phyloP scores from a whole-genome alignment of 208 protist species.

The Acanthamoeba triangularis region DNA sequence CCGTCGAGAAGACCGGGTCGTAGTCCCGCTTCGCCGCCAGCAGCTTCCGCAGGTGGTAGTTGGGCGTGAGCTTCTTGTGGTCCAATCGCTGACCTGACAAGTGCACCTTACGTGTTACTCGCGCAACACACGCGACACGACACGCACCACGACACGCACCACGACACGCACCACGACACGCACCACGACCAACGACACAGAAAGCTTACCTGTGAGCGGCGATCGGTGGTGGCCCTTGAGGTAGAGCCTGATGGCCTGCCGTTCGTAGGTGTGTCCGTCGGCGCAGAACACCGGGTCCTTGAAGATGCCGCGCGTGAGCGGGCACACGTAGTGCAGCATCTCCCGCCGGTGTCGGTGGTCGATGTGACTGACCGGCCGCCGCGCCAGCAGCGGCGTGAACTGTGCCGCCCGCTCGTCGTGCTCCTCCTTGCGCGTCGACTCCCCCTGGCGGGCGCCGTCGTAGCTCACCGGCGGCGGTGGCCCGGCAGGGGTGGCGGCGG shows the following conservation, averaged over 20 bases:
- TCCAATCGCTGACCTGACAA: not conserved
- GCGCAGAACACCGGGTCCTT: conserved; percentile 7
- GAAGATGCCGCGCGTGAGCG: conserved; percentile 44
- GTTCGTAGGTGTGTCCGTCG: conserved; percentile 56
- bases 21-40: not conserved
- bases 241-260: conserved; percentile 20
- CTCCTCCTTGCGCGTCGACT: not conserved
- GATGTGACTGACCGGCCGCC: not conserved
- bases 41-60: conserved; percentile 46
- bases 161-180: too few relatives aligned
- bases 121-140: too few relatives aligned
- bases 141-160: too few relatives aligned
- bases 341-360: not conserved
- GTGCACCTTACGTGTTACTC: not conserved
- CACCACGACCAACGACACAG: too few relatives aligned
- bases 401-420: not conserved
- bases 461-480: too few relatives aligned
- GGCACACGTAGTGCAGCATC: conserved; percentile 46
- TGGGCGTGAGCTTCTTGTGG: not conserved
- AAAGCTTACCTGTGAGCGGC: not conserved
- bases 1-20: not conserved
- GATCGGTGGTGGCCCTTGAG: not conserved
- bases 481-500: too few relatives aligned
- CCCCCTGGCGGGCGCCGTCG: not conserved
- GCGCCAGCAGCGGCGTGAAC: not conserved